A percentile compares a stretch with the other conserved stretches of the same genome.
phyloP scores from a whole-genome alignment of 371 early-diverging fungal species.

The Syncephalastrum monosporum region DNA sequence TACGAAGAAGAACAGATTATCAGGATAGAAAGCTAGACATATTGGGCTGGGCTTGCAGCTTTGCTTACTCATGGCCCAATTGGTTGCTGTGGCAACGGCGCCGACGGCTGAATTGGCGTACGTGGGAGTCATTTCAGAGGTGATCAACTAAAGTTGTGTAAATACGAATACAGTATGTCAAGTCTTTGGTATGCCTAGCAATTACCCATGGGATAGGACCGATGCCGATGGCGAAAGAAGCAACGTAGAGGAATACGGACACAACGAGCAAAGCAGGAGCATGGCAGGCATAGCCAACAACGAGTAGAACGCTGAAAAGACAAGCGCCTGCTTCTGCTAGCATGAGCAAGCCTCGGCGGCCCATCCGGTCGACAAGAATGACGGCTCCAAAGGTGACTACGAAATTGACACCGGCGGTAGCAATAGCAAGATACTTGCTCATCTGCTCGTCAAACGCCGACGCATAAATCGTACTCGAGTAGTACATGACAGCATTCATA shows the following conservation, averaged over 20 bases:
- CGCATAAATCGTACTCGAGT: conserved; percentile 70
- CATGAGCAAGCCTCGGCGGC: conserved; percentile 69
- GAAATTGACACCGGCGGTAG: conserved; percentile 62
- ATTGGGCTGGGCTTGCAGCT: too few species aligned
- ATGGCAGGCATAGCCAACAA: conserved; percentile 50
- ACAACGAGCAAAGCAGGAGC: conserved; percentile 57
- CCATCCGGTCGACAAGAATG: conserved; percentile 67
- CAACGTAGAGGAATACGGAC: conserved; percentile 72
- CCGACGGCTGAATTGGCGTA: conserved; percentile 55
- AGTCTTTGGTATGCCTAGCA: background rate
- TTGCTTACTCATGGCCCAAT: conserved; percentile 52
- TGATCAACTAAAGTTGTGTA: conserved; percentile 38
- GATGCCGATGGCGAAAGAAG: conserved; percentile 80
- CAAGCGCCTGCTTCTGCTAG: conserved; percentile 57
- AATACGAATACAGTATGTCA: too few species aligned
- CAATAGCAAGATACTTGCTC: conserved; percentile 62
- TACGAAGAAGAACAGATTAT: too few species aligned
- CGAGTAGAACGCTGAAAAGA: conserved; percentile 58
- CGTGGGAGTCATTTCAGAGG: conserved; percentile 69
- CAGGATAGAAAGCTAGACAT: too few species aligned
- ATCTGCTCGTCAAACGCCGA: conserved; percentile 33
- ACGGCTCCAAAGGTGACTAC: conserved; percentile 54
- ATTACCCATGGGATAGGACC: conserved; percentile 77
- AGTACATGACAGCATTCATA: conserved; percentile 84
- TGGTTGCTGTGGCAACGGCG: conserved; percentile 55